Evolutionary conservation across 176 grass and related monocot genomes (phyloP).

Genomic region (Phyllostachys edulis): DNA sequence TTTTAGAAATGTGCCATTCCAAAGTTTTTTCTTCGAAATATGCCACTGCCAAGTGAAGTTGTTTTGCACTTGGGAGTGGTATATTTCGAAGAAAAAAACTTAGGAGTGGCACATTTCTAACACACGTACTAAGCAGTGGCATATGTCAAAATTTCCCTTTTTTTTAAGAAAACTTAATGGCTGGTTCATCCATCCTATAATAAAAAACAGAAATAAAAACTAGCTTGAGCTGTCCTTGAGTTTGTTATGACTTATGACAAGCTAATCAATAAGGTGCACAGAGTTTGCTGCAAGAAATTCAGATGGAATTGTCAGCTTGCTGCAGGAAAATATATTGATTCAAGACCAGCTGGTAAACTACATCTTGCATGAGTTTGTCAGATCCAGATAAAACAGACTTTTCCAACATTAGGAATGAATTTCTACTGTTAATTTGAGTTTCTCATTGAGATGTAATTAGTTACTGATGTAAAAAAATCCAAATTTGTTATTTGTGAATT

Average conservation of each 20-base stretch:
- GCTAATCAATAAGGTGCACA: not conserved
- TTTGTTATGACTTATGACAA: slow-evolving; percentile 14
- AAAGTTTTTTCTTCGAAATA: no score
- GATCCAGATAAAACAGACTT: not conserved
- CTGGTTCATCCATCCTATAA: not conserved
- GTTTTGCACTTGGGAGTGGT: no score
- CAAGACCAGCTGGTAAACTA: not conserved
- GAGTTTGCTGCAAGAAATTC: not conserved
- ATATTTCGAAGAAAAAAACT: no score
- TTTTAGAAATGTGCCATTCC: no score
- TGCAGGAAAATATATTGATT: not conserved
- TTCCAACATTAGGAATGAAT: not conserved
- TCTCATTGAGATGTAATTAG: not conserved
- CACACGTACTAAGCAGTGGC: no score
- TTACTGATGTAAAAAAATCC: not conserved
- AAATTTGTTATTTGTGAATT: not conserved
- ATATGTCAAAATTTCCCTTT: no score
- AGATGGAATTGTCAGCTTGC: not conserved
- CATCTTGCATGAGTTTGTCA: not conserved
- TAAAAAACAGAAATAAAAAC: not conserved
- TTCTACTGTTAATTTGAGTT: not conserved
- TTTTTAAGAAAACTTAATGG: not conserved
- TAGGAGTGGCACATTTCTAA: no score
- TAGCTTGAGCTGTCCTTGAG: not conserved
- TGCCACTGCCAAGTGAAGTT: no score